Base-by-base conservation (phyloP, 257 asterid species). In the Solanum pennellii region DNA sequence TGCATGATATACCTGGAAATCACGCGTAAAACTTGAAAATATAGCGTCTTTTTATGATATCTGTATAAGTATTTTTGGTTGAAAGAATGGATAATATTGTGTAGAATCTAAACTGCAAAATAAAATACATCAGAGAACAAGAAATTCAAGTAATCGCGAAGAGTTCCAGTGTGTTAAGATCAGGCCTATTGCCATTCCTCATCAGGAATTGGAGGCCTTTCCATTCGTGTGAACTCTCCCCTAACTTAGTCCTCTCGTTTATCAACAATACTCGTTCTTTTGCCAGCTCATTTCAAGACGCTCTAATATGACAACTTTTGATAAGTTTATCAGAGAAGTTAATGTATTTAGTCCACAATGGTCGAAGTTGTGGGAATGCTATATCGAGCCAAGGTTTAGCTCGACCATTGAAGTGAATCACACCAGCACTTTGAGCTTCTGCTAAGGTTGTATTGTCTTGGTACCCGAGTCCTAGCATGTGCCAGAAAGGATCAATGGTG, bases 381-480 rank as follows among this genome's bases (percentile, higher is more conserved):
- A 97, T 97, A 79, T 97, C 99, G 12, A 97, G 94, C 99, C 99
- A 97, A 85, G 99, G 99, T 93, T 97, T 97, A 87, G 99, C 98
- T 93, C 98, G 91, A 65, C 99, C 99, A 80, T 97, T 97, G 88
- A 93, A 95, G 89, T 97, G 99, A 89, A 95, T 79, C 25, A 96
- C 99, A 10, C 94, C 99, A 18, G 99, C 99, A 83, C 87, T 91
- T 89, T 92, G 92, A 89, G 97, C 98, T 83, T 91, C 94, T 59
- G 90, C 91, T 75, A 93, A 37, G 39, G 95, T 93, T 33, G 98
- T 95, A 88, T 94, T 95, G 16, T 94, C 98, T 89, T 97, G 98
- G 90, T 97, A 97, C 3, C 99, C 99, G 20, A 97, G 93, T 86
- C 99, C 99, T 41, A 94, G 91, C 98, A 95, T 95, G 94, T 97